Conservation (phyloP, 148 eudicot species). For the Diospyros lotus region DNA sequence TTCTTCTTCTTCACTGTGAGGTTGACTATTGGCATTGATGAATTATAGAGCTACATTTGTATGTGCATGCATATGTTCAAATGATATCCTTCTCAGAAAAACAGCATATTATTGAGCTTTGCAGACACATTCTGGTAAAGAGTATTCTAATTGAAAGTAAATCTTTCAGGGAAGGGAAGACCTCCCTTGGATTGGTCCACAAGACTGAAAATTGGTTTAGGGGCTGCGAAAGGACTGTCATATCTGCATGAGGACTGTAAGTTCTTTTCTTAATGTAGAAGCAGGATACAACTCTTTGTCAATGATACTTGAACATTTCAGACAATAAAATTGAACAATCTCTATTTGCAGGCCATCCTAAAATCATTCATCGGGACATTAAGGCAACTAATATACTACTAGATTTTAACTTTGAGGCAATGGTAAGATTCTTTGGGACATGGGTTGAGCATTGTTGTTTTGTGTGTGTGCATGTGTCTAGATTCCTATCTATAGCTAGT, state of each 20-base stretch:
- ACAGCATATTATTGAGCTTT: no score
- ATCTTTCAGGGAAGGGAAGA: constrained; percentile 50
- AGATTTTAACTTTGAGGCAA: constrained; percentile 87
- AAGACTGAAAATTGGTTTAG: constrained; percentile 68
- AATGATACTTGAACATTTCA: background rate
- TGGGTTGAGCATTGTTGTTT: background rate
- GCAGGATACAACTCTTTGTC: background rate
- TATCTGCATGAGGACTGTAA: constrained; percentile 82
- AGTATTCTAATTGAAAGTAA: constrained; percentile 13
- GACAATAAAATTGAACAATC: constrained; percentile 8
- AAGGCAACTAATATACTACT: constrained; percentile 92
- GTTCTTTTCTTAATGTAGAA: constrained; percentile 10
- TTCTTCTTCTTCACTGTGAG: background rate
- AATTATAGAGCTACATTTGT: no score
- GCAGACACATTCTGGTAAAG: background rate
- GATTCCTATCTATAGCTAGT: no score
- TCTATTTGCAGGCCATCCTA: constrained; percentile 77
- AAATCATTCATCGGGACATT: constrained; percentile 94
- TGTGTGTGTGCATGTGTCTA: background rate
- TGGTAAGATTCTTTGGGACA: constrained; percentile 39
- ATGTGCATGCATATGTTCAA: no score
- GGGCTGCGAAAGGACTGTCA: constrained; percentile 81
- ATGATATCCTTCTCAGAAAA: no score
- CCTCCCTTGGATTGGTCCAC: constrained; percentile 62
- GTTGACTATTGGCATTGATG: background rate